Base-by-base conservation (phyloP, 2,329 filamentous ascomycete species). In the Paecilomyces variotii region DNA sequence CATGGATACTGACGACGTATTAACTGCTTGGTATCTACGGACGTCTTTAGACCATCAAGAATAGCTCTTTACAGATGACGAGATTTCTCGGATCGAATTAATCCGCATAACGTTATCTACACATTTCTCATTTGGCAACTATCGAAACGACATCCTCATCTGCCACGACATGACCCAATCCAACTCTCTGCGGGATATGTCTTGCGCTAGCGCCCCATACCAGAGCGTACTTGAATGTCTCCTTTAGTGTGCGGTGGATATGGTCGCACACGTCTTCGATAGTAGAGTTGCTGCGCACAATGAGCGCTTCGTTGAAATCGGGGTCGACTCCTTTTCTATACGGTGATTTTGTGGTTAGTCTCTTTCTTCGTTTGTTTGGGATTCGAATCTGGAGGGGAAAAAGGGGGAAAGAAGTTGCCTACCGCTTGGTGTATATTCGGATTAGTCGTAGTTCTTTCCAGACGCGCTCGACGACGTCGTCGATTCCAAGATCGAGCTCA, bases 221-320 rank as follows among this genome's bases (percentile, higher is more conserved):
- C 64, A 97, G 78, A 2, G 94, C 95, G 78, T 97, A 97, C 80
- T 97, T 99, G 83, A 97, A 99, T 3, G 91, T 96, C 63, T 99
- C 95, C 84, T 97, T 99, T 64, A 99, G 79, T 27, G 86, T 94
- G 62, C 94, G 83, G 78, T 99, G 94, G 65, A 99, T 89, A 67
- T 90, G 86, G 75, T 99, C 94, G 75, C 94, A 99, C 9, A 99
- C 94, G 74, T 99, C 93, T 77, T 97, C 94, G 70, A 99, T 91
- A 11, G 87, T 90, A 70, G 90, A 91, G 67, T 92, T 89, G 71
- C 81, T 86, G 59, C 95, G 83, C 64, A 99, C 94, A 70, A 99
- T 99, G 68, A 99, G 77, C 0, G 94, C 94, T 77, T 99, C 94
- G 61, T 76, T 78, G 71, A 99, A 99, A 72, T 92, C 86, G 0